Evolutionary conservation across 352 stramenopile genomes (phyloP).

Genomic region (Saprolegnia parasitica): DNA sequence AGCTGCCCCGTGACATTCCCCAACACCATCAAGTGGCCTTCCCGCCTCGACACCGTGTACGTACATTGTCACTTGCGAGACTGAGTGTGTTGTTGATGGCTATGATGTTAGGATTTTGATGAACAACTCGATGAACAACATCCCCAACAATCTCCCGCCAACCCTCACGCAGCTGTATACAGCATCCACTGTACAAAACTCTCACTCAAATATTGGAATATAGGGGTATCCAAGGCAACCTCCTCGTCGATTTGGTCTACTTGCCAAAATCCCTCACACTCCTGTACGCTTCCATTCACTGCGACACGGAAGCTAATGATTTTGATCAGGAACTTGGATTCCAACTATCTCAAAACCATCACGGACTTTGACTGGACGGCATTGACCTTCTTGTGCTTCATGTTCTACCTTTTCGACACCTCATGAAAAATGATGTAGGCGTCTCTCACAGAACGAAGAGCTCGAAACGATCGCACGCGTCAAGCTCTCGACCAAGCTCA

Average conservation of each 20-base stretch:
- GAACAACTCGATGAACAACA: constrained; percentile 8
- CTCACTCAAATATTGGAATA: background rate
- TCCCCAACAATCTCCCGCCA: background rate
- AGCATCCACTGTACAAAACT: background rate
- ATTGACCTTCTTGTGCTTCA: background rate
- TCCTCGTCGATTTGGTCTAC: background rate
- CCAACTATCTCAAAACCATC: background rate
- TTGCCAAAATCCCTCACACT: background rate
- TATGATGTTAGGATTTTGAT: background rate
- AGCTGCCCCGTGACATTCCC: background rate
- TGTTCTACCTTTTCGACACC: background rate
- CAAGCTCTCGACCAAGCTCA: constrained; percentile 5
- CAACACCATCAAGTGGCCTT: background rate
- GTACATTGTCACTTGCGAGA: background rate
- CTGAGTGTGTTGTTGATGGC: background rate
- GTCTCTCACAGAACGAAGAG: background rate
- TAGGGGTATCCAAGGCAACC: background rate
- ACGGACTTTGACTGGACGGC: background rate
- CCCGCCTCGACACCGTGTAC: constrained; percentile 5
- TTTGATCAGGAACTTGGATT: background rate
- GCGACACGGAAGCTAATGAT: background rate
- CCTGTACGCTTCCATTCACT: constrained; percentile 9
- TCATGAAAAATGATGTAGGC: background rate
- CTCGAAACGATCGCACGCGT: background rate
- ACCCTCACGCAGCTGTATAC: background rate